Conservation (phyloP, 148 eudicot genomes). For the Agrostemma githago region DNA sequence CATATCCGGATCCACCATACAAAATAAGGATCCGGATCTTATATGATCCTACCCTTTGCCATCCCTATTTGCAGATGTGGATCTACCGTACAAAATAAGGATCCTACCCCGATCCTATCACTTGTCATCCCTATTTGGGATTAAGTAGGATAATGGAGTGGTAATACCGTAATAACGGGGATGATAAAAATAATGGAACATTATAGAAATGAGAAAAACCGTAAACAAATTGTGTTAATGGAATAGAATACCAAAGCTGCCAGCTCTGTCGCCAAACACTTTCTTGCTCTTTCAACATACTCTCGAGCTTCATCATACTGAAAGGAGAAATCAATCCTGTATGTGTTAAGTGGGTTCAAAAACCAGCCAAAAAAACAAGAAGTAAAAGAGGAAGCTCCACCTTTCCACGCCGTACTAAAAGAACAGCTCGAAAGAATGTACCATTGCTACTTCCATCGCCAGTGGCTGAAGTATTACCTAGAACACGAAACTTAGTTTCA, state of each 20-base stretch:
- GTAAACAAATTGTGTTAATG: neutral
- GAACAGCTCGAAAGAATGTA: slow-evolving; percentile 87
- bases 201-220: neutral
- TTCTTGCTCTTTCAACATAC: slow-evolving; percentile 93
- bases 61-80: no score
- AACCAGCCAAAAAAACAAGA: neutral
- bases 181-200: no score
- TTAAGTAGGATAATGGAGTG: no score
- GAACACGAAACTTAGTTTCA: slow-evolving; percentile 67
- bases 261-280: slow-evolving; percentile 91
- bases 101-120: no score
- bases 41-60: no score
- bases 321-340: slow-evolving; percentile 17
- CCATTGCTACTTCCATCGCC: slow-evolving; percentile 95
- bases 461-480: slow-evolving; percentile 82
- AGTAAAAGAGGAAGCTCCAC: slow-evolving; percentile 30
- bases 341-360: neutral
- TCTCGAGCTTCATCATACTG: slow-evolving; percentile 98
- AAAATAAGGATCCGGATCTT: no score
- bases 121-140: no score
- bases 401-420: slow-evolving; percentile 83
- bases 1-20: no score
- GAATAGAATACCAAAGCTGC: slow-evolving; percentile 74
- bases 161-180: no score
- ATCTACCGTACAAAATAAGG: no score